Evolutionary conservation across 2,329 filamentous ascomycete genomes (phyloP), one percentile per base, ranked within the genome.

Genomic region (Chaetomiaceae sp.): DNA sequence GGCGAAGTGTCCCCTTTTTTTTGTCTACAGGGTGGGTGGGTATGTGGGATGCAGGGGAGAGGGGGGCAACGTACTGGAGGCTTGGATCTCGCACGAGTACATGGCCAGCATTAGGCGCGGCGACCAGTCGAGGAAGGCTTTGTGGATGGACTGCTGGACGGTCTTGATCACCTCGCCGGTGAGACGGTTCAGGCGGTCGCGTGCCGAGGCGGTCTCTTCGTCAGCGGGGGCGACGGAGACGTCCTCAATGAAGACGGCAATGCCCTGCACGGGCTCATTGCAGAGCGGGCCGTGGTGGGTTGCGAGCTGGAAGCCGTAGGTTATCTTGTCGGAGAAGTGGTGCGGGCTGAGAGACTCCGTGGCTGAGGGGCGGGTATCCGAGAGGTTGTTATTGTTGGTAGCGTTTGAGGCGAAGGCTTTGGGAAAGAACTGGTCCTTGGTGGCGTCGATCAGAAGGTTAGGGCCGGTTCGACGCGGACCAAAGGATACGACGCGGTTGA

Each of bases 61-160:
- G 27, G 38, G 19, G 39, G 14, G 29, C 36, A 12, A 68, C 79
- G 64, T 74, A 84, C 81, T 91, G 18, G 87, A 90, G 24, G 91
- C 89, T 75, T 97, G 93, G 60, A 98, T 97, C 64, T 97, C 93
- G 64, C 91, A 95, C 45, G 81, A 88, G 71, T 98, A 98, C 88
- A 97, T 97, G 42, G 93, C 93, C 36, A 98, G 80, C 70, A 97
- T 81, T 56, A 98, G 79, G n/a, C 93, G 83, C 0, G 93, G 87
- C 32, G 85, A 91, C 93, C 93, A 98, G 72, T 97, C 93, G 15
- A 96, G 73, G 72, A 97, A 95, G 18, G 84, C 91, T 53, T 83
- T 74, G 41, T 84, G 79, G 51, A 98, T 88, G n/a, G 83, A 79
- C 37, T 88, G 82, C 56, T 91, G 88, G 15, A 91, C 83, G 0